These are phyloP conservation scores for Rhizopogon salebrosus DNA, from an alignment of 768 basidiomycete genomes.

Conservation along the genomic window DNA sequence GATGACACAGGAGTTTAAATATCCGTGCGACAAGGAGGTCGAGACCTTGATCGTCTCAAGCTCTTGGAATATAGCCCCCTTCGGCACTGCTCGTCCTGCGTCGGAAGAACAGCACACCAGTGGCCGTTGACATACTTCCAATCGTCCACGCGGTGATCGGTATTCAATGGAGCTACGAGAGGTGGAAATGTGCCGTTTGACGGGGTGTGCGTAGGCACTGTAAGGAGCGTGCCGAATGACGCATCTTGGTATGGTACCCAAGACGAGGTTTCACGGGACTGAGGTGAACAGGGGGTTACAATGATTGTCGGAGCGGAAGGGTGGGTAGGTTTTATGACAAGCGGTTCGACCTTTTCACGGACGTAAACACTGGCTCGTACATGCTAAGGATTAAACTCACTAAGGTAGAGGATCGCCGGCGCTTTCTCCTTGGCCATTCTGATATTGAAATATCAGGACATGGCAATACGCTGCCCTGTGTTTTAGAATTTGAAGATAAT, in stretches of 20 bases:
- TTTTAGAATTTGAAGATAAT: background rate
- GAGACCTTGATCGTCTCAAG: background rate
- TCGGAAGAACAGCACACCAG: slow-evolving; percentile 47
- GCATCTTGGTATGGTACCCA: slow-evolving; percentile 52
- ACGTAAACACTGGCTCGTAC: background rate
- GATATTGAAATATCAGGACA: background rate
- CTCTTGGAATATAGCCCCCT: slow-evolving; percentile 39
- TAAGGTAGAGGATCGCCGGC: slow-evolving; percentile 6
- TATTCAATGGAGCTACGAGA: slow-evolving; percentile 19
- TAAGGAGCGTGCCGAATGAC: slow-evolving; percentile 45
- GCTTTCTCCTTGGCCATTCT: slow-evolving; percentile 10
- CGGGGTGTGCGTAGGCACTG: slow-evolving; percentile 42
- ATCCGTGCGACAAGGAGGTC: slow-evolving; percentile 1
- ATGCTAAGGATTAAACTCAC: slow-evolving; percentile 1
- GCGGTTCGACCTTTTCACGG: slow-evolving; percentile 14
- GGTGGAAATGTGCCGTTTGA: slow-evolving; percentile 48
- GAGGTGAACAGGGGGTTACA: slow-evolving; percentile 42
- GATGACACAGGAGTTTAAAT: background rate
- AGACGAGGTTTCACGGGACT: slow-evolving; percentile 34
- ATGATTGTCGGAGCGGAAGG: slow-evolving; percentile 44
- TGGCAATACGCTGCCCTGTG: background rate
- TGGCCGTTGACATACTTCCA: slow-evolving; percentile 52
- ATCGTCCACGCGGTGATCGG: slow-evolving; percentile 26
- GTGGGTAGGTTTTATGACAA: slow-evolving; percentile 28
- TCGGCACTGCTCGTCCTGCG: slow-evolving; percentile 40